These are phyloP conservation scores for Tolypocladium album DNA, from an alignment of 2,329 filamentous ascomycete species.

Conservation along the genomic window DNA sequence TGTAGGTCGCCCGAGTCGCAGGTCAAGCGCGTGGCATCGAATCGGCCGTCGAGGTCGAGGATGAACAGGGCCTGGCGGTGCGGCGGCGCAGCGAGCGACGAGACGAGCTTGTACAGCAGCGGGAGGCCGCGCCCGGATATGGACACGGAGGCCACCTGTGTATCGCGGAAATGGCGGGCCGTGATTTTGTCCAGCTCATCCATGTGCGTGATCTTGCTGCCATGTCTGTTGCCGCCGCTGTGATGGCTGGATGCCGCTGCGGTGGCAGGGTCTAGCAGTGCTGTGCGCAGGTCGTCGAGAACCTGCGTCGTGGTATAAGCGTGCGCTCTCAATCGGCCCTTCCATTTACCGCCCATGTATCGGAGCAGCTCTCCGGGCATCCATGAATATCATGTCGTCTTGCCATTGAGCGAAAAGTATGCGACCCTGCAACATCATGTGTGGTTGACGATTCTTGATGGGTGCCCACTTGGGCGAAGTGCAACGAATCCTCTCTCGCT, in stretches of 20 bases:
- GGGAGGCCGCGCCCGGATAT: slow-evolving; percentile 42
- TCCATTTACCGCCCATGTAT: background rate
- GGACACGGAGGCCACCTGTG: slow-evolving; percentile 34
- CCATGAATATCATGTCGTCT: background rate
- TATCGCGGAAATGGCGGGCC: slow-evolving; percentile 34
- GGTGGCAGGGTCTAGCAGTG: background rate
- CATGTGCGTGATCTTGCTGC: slow-evolving; percentile 26
- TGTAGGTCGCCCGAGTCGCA: slow-evolving; percentile 27
- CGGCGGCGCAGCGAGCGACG: slow-evolving; percentile 37
- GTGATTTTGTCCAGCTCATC: slow-evolving; percentile 35
- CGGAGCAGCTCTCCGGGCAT: background rate
- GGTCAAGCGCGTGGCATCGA: slow-evolving; percentile 38
- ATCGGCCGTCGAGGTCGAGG: slow-evolving; percentile 43
- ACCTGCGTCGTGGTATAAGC: slow-evolving; percentile 1
- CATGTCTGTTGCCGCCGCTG: slow-evolving; percentile 1
- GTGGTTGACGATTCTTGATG: background rate
- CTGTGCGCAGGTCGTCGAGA: slow-evolving; percentile 4
- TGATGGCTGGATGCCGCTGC: background rate
- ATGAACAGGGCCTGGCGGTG: slow-evolving; percentile 38
- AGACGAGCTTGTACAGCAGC: slow-evolving; percentile 45
- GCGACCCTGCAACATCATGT: background rate
- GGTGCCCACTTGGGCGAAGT: background rate
- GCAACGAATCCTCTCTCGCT: background rate
- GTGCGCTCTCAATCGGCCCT: background rate
- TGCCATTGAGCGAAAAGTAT: background rate